Evolutionary conservation across 768 basidiomycete species (phyloP).

Genomic region (Boletus reticuloceps): DNA sequence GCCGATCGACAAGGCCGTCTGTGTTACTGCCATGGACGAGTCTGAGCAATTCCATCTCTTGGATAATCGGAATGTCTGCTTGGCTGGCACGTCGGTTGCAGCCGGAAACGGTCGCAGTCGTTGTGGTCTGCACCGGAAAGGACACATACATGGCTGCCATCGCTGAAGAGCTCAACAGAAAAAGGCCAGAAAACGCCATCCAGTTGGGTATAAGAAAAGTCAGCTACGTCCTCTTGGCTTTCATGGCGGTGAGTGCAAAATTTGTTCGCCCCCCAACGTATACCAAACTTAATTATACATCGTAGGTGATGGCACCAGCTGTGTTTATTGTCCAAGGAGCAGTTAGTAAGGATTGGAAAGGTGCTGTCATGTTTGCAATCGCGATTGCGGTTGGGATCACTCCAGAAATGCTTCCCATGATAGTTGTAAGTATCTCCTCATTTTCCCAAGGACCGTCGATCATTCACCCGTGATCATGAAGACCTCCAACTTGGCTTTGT

Average conservation of each 20-base stretch:
- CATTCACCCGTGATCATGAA: conserved; percentile 39
- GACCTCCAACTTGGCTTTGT: conserved; percentile 58
- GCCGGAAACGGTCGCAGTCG: conserved; percentile 31
- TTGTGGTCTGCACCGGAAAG: conserved; percentile 32
- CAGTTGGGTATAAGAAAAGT: conserved; percentile 34
- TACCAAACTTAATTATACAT: neutral
- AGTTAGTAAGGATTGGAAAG: conserved; percentile 31
- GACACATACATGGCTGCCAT: conserved; percentile 37
- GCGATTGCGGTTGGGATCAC: conserved; percentile 32
- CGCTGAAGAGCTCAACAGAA: conserved; percentile 31
- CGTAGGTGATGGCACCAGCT: conserved; percentile 29
- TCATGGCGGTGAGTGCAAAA: conserved; percentile 26
- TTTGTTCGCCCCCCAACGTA: neutral
- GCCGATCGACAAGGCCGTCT: conserved; percentile 31
- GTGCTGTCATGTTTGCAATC: conserved; percentile 31
- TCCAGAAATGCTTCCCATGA: conserved; percentile 35
- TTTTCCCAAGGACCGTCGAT: neutral
- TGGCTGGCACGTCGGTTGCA: conserved; percentile 35
- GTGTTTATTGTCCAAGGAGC: conserved; percentile 32
- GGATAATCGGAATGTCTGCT: conserved; percentile 32
- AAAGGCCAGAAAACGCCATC: conserved; percentile 32
- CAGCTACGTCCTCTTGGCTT: conserved; percentile 30
- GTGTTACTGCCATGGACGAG: conserved; percentile 12
- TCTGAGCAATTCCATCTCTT: conserved; percentile 28
- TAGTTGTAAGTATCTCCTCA: conserved; percentile 22